A percentile compares a stretch with the other conserved stretches of the same genome.
phyloP scores from a whole-genome alignment of 2,329 filamentous ascomycete genomes.

The Chlorencoelia australis region DNA sequence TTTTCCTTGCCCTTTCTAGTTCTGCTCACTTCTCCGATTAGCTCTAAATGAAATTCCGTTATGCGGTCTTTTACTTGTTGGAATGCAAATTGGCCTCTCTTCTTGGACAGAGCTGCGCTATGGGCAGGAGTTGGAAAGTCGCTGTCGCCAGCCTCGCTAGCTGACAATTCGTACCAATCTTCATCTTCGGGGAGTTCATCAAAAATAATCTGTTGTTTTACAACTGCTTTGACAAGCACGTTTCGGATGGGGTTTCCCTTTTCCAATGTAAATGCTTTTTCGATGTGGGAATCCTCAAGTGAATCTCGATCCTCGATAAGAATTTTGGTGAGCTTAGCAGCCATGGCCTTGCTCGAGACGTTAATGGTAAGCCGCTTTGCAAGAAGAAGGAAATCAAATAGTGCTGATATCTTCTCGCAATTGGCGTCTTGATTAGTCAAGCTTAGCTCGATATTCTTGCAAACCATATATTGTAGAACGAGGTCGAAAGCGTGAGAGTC shows the following conservation, averaged over 20 bases:
- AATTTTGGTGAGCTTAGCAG: background rate
- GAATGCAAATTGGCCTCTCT: too few relatives aligned
- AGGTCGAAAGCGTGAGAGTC: conserved; percentile 3
- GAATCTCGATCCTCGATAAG: conserved; percentile 3
- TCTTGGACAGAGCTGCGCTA: too few relatives aligned
- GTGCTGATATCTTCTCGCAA: too few relatives aligned
- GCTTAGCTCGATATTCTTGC: background rate
- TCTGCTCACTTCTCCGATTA: background rate
- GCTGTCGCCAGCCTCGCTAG: too few relatives aligned
- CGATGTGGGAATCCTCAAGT: conserved; percentile 4
- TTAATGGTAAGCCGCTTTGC: background rate
- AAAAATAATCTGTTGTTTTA: background rate
- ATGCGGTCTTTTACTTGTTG: too few relatives aligned
- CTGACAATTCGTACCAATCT: background rate
- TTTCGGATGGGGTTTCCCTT: conserved; percentile 3
- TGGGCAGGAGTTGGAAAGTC: too few relatives aligned
- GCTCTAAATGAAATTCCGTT: too few relatives aligned
- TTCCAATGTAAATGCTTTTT: background rate
- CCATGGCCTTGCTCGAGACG: background rate
- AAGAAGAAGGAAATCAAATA: conserved; percentile 1
- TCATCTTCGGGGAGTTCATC: background rate
- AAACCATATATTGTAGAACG: conserved; percentile 4
- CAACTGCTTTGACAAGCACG: conserved; percentile 5
- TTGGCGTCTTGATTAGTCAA: background rate
- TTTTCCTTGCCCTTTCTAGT: background rate